Evolutionary conservation across 371 early-diverging fungal genomes (phyloP).

Genomic region (Phascolomyces articulosus): DNA sequence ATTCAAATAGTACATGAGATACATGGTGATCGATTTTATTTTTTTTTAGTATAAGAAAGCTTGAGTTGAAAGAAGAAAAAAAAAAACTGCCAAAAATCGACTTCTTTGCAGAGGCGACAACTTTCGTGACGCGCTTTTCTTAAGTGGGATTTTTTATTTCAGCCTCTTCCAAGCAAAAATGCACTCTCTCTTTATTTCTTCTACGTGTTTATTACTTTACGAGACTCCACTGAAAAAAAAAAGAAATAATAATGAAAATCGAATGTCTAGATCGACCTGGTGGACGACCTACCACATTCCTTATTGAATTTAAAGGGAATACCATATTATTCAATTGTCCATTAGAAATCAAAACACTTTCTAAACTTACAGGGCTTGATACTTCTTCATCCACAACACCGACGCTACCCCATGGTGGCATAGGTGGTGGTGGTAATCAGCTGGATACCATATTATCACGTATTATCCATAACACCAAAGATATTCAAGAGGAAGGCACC

Average conservation of each 20-base stretch:
- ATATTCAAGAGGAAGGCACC: neutral
- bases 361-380: constrained; percentile 3
- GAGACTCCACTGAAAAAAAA: neutral
- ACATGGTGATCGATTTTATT: constrained; percentile 64
- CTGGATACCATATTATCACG: neutral
- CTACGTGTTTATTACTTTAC: neutral
- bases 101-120: neutral
- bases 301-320: constrained; percentile 38
- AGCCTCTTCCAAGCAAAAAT: no score
- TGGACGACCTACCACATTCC: constrained; percentile 32
- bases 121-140: neutral
- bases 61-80: neutral
- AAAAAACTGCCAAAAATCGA: neutral
- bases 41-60: neutral
- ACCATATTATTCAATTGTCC: constrained; percentile 48
- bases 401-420: neutral
- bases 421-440: constrained; percentile 10
- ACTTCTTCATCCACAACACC: neutral
- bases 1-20: constrained; percentile 92
- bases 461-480: neutral
- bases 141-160: no score
- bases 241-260: constrained; percentile 13
- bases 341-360: constrained; percentile 27
- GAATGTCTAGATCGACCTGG: constrained; percentile 35
- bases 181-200: neutral